Evolutionary conservation across 2,329 filamentous ascomycete genomes (phyloP).

Genomic region (Sclerotiophoma versabilis): DNA sequence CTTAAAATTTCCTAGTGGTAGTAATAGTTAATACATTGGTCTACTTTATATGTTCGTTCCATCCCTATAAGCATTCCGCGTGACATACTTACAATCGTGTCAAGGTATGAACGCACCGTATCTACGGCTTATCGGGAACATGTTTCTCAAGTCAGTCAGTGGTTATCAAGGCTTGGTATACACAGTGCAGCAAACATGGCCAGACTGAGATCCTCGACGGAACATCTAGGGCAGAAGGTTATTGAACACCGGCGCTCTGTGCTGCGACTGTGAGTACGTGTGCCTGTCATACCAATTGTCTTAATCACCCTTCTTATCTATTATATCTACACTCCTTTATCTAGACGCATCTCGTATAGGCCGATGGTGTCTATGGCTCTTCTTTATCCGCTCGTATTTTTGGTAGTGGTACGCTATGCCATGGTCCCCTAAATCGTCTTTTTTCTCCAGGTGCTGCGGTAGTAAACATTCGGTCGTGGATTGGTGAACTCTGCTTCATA

Average conservation of each 20-base stretch:
- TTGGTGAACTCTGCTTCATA: conserved; percentile 36
- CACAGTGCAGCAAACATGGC: too few species aligned
- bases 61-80: too few species aligned
- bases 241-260: too few species aligned
- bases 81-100: too few species aligned
- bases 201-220: too few species aligned
- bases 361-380: not conserved
- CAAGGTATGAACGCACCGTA: too few species aligned
- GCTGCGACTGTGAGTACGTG: not conserved
- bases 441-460: not conserved
- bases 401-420: not conserved
- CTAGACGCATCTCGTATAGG: not conserved
- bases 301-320: not conserved
- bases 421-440: too few species aligned
- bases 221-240: too few species aligned
- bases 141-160: too few species aligned
- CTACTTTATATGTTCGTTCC: not conserved
- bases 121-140: too few species aligned
- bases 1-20: conserved; percentile 16
- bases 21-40: conserved; percentile 31
- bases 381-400: conserved; percentile 9
- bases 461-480: conserved; percentile 17
- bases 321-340: too few species aligned
- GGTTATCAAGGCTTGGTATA: too few species aligned
- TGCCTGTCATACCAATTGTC: not conserved